Conservation (phyloP, 2,329 filamentous ascomycete genomes). For the Aurifilum marmelostoma region DNA sequence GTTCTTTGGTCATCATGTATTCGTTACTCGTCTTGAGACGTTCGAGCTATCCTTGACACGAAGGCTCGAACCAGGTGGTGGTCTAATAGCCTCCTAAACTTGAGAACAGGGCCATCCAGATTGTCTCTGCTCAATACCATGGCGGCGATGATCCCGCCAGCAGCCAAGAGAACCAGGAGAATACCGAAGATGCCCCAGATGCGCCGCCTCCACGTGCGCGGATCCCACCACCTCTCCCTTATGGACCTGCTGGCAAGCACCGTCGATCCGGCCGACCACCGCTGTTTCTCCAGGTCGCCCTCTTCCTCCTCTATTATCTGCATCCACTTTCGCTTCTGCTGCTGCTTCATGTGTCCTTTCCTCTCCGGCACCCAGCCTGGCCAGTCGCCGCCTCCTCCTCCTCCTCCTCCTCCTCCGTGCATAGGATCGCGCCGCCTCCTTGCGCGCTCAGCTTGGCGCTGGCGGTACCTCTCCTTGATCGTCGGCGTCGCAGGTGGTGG, state of each 20-base stretch:
- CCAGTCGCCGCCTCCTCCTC: not conserved
- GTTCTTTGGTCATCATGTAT: too few relatives aligned
- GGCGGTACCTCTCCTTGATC: slow-evolving; percentile 19
- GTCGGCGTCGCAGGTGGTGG: slow-evolving; percentile 17
- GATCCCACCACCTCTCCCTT: not conserved
- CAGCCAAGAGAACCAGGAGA: slow-evolving; percentile 42
- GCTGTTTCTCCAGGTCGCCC: not conserved
- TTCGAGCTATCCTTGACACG: too few relatives aligned
- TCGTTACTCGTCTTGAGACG: too few relatives aligned
- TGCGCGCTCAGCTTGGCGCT: slow-evolving; percentile 18
- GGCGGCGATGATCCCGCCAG: slow-evolving; percentile 53
- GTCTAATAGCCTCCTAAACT: slow-evolving; percentile 50
- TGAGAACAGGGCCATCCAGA: slow-evolving; percentile 44
- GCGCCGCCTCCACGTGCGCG: slow-evolving; percentile 55
- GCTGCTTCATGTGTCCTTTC: not conserved
- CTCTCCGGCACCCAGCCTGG: slow-evolving; percentile 7
- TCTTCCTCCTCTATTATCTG: not conserved
- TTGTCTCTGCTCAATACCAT: slow-evolving; percentile 44
- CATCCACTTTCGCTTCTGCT: not conserved
- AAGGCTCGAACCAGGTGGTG: slow-evolving; percentile 55
- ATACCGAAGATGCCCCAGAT: slow-evolving; percentile 49
- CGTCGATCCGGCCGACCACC: not conserved
- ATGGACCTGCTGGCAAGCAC: not conserved
- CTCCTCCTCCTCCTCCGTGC: too few relatives aligned
- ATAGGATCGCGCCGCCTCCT: slow-evolving; percentile 8